Evolutionary conservation across 495 filamentous ascomycete genomes (phyloP).

Genomic region (Penicillium simplicissimum): DNA sequence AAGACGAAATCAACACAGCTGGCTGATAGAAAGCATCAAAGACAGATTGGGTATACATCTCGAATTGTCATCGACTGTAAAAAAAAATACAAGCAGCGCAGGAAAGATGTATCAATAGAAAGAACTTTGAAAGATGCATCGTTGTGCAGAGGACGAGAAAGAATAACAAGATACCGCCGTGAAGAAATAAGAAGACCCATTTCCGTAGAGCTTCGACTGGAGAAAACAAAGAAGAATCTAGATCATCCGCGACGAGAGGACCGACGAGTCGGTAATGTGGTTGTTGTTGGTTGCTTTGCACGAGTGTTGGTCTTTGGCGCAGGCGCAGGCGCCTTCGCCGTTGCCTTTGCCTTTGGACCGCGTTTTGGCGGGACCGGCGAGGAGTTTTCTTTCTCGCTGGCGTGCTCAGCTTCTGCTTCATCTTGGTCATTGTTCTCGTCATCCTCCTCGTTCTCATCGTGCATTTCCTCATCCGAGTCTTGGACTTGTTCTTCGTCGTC

Average conservation of each 20-base stretch:
- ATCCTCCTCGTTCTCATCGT: conserved; percentile 17
- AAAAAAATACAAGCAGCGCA: conserved; percentile 1
- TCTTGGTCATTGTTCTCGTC: conserved; percentile 25
- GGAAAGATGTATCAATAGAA: background rate
- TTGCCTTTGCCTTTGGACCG: conserved; percentile 10
- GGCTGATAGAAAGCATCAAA: conserved; percentile 21
- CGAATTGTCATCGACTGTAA: conserved; percentile 26
- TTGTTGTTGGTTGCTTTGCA: conserved; percentile 22
- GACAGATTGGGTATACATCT: conserved; percentile 42
- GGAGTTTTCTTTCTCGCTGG: conserved; percentile 28
- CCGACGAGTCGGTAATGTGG: conserved; percentile 40
- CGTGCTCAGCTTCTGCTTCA: conserved; percentile 14
- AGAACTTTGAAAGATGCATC: background rate
- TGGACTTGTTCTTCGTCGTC: conserved; percentile 28
- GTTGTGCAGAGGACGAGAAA: background rate
- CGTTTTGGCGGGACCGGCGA: conserved; percentile 29
- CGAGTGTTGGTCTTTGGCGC: conserved; percentile 19
- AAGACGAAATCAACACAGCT: background rate
- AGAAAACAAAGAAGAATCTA: background rate
- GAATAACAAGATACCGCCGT: conserved; percentile 10
- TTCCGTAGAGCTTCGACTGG: background rate
- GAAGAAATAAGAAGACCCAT: conserved; percentile 16
- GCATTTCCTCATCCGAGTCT: conserved; percentile 15
- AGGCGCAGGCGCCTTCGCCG: conserved; percentile 14
- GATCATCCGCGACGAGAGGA: conserved; percentile 41